A percentile compares a stretch with the other conserved stretches of the same genome.
phyloP scores from a whole-genome alignment of 768 basidiomycete species.

The Lentinula sp. region DNA sequence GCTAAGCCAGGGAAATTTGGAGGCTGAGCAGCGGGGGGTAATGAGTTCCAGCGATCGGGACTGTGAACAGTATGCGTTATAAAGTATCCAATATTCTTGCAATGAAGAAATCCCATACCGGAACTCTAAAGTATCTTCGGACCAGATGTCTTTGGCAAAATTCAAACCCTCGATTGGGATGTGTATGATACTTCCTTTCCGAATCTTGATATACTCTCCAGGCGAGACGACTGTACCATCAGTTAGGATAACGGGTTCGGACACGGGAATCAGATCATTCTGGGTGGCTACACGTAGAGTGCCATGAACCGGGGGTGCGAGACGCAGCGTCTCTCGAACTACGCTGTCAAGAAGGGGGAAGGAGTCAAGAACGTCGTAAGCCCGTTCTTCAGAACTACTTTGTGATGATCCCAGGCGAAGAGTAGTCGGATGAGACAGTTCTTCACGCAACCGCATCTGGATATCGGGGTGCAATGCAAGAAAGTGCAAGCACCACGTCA shows the following conservation, averaged over 20 bases:
- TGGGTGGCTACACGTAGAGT: slow-evolving; percentile 50
- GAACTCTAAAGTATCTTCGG: slow-evolving; percentile 44
- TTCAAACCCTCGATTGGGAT: slow-evolving; percentile 55
- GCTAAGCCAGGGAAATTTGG: slow-evolving; percentile 39
- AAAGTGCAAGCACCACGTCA: slow-evolving; percentile 53
- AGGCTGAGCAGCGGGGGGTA: slow-evolving; percentile 27
- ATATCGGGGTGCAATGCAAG: slow-evolving; percentile 48
- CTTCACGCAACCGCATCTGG: slow-evolving; percentile 51
- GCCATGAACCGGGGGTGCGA: slow-evolving; percentile 50
- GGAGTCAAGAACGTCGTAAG: slow-evolving; percentile 25
- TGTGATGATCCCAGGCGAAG: slow-evolving; percentile 7
- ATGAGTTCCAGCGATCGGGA: slow-evolving; percentile 47
- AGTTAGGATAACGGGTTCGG: slow-evolving; percentile 33
- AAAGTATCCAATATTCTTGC: neutral
- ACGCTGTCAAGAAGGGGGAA: slow-evolving; percentile 53
- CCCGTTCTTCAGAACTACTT: slow-evolving; percentile 4
- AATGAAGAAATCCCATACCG: slow-evolving; percentile 31
- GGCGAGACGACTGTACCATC: slow-evolving; percentile 31
- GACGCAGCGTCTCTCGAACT: slow-evolving; percentile 48
- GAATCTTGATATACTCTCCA: slow-evolving; percentile 34
- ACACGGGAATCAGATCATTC: slow-evolving; percentile 50
- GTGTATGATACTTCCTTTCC: slow-evolving; percentile 50
- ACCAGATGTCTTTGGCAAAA: slow-evolving; percentile 47
- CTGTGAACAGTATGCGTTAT: slow-evolving; percentile 20
- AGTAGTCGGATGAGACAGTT: slow-evolving; percentile 22